phyloP scores from a whole-genome alignment of 192 early-diverging fungal genomes.

The Coemansia javaensis region DNA sequence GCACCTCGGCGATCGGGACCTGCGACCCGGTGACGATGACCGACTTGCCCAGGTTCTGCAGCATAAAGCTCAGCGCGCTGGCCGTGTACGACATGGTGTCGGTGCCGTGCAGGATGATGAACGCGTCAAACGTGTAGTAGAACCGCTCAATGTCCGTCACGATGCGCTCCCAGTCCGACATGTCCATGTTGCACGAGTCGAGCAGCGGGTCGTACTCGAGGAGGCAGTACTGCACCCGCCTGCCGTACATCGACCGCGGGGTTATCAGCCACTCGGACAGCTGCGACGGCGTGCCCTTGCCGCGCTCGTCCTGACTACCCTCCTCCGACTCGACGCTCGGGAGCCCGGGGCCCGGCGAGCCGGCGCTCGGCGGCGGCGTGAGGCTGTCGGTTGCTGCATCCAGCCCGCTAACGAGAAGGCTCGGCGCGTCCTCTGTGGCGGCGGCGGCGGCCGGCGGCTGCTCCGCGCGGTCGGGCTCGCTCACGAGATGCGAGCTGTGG shows the following conservation, averaged over 20 bases:
- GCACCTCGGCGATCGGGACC: constrained; percentile 93
- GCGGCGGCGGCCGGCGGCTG: too few relatives aligned
- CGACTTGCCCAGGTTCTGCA: constrained; percentile 95
- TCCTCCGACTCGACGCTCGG: not conserved
- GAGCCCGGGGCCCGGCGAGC: too few relatives aligned
- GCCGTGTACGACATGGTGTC: constrained; percentile 90
- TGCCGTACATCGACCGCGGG: constrained; percentile 81
- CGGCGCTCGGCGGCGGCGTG: too few relatives aligned
- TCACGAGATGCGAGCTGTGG: not conserved
- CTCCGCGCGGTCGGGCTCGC: not conserved
- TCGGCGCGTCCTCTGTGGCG: too few relatives aligned
- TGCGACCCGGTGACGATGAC: constrained; percentile 98
- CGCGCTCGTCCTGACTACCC: constrained; percentile 4
- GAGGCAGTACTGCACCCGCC: constrained; percentile 90
- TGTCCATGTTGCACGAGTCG: constrained; percentile 93
- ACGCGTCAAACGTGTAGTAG: constrained; percentile 89
- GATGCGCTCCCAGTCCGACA: constrained; percentile 93
- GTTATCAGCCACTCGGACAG: constrained; percentile 70
- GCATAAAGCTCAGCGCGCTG: constrained; percentile 87
- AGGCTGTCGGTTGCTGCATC: too few relatives aligned
- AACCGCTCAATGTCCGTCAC: constrained; percentile 94
- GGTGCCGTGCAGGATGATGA: constrained; percentile 92
- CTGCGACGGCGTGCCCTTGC: constrained; percentile 16
- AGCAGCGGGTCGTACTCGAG: constrained; percentile 93
- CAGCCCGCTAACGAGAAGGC: too few relatives aligned